Percentiles rank a stretch among this genome's conserved stretches.
Evolutionary conservation across 768 basidiomycete genomes (phyloP).

Genomic region (Lanmaoa pseudosensibilis): DNA sequence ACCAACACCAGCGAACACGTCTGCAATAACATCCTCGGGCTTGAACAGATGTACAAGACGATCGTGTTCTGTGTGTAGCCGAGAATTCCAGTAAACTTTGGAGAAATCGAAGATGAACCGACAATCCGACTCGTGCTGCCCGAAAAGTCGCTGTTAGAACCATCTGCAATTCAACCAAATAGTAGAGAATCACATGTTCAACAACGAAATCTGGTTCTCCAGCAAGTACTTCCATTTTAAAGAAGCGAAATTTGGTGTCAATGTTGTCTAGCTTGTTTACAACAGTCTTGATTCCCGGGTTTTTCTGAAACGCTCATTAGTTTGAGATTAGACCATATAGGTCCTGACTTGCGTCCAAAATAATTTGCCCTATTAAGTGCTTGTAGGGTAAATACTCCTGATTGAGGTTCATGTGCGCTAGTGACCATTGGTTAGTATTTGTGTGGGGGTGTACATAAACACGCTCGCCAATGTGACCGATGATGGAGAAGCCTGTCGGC

Average conservation of each 20-base stretch:
- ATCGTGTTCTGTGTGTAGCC: conserved; percentile 87
- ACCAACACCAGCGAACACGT: conserved; percentile 96
- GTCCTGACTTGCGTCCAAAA: conserved; percentile 71
- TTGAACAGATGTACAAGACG: conserved; percentile 76
- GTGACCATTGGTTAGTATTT: conserved; percentile 3
- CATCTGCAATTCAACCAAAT: neutral
- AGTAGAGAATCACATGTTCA: conserved; percentile 64
- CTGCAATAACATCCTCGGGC: conserved; percentile 78
- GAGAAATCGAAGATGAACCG: conserved; percentile 92
- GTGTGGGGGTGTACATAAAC: neutral
- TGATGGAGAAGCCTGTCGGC: conserved; percentile 84
- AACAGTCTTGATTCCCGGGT: conserved; percentile 75
- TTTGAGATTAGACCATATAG: neutral
- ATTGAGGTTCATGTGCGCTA: conserved; percentile 91
- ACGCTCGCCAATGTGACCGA: conserved; percentile 85
- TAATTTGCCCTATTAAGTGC: conserved; percentile 84
- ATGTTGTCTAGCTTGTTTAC: conserved; percentile 94
- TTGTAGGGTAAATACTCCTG: conserved; percentile 92
- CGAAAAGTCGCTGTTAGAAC: conserved; percentile 1
- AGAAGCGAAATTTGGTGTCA: conserved; percentile 84
- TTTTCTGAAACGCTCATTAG: conserved; percentile 64
- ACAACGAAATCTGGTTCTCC: conserved; percentile 87
- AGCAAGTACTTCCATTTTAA: conserved; percentile 95
- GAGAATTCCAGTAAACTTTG: conserved; percentile 97
- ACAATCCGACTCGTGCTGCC: conserved; percentile 81